Conservation (phyloP, 1,284 basidiomycete genomes). For the Apiotrichum gamsii region DNA sequence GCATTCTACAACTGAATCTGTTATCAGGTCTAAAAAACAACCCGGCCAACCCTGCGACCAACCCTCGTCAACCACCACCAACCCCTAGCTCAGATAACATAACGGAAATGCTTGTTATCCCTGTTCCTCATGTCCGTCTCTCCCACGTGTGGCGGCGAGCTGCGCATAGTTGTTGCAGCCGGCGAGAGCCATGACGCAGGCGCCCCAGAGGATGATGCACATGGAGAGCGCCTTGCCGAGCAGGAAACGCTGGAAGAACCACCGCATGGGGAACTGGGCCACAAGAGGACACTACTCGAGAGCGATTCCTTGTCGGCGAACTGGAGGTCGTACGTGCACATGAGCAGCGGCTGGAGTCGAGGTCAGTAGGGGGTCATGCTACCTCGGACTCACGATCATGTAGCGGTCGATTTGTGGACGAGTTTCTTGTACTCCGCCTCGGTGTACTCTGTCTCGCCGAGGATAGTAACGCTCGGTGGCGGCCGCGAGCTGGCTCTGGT, state of each 20-base stretch:
- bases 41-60: too few relatives aligned
- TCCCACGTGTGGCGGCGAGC: too few relatives aligned
- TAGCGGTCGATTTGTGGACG: conserved; percentile 13
- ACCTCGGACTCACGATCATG: too few relatives aligned
- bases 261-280: conserved; percentile 23
- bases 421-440: conserved; percentile 11
- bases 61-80: too few relatives aligned
- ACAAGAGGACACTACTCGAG: conserved; percentile 20
- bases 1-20: too few relatives aligned
- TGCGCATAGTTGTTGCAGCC: conserved; percentile 11
- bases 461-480: conserved; percentile 5
- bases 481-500: background rate
- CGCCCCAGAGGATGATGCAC: conserved; percentile 19
- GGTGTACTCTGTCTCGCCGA: conserved; percentile 9
- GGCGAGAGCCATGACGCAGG: conserved; percentile 17
- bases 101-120: too few relatives aligned
- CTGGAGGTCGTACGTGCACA: conserved; percentile 10
- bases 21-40: too few relatives aligned
- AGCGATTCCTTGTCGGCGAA: conserved; percentile 19
- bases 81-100: too few relatives aligned
- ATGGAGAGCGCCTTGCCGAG: conserved; percentile 19
- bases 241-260: conserved; percentile 24
- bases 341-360: conserved; percentile 8
- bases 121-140: too few relatives aligned
- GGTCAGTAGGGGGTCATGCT: background rate